Conservation (phyloP, 768 basidiomycete species). For the Paxillus involutus region DNA sequence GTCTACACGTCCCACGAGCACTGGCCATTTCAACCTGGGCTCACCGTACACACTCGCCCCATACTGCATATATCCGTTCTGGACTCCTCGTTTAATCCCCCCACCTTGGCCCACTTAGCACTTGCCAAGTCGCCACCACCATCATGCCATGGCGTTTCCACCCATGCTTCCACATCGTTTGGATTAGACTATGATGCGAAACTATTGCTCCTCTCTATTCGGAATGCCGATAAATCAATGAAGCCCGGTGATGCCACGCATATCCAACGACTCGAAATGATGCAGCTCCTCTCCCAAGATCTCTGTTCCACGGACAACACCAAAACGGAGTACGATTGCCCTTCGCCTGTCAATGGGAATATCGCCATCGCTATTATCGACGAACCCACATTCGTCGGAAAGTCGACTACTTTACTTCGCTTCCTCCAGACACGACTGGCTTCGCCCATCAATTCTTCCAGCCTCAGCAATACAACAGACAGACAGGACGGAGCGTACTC, state of each 20-base stretch:
- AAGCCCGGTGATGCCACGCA: constrained; percentile 71
- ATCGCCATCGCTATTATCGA: constrained; percentile 81
- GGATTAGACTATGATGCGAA: constrained; percentile 63
- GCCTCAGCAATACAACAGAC: constrained; percentile 7
- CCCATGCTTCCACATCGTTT: background rate
- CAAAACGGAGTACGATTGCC: background rate
- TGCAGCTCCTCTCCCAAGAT: constrained; percentile 62
- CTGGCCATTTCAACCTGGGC: constrained; percentile 59
- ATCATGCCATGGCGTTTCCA: constrained; percentile 12
- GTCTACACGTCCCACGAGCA: constrained; percentile 56
- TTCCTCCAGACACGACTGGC: constrained; percentile 41
- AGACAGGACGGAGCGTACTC: constrained; percentile 3
- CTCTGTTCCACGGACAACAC: constrained; percentile 18
- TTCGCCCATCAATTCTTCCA: background rate
- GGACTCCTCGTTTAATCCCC: constrained; percentile 93
- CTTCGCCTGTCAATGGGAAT: constrained; percentile 32
- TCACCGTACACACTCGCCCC: constrained; percentile 2
- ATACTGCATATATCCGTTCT: constrained; percentile 66
- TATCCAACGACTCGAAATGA: constrained; percentile 86
- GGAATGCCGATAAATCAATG: constrained; percentile 82
- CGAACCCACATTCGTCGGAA: constrained; percentile 87
- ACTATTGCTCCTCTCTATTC: constrained; percentile 77
- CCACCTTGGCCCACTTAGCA: constrained; percentile 80
- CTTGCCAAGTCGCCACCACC: constrained; percentile 51
- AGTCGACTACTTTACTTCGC: constrained; percentile 57